phyloP scores from a whole-genome alignment of 208 protist species.

The Sergeia podlipaevii region DNA sequence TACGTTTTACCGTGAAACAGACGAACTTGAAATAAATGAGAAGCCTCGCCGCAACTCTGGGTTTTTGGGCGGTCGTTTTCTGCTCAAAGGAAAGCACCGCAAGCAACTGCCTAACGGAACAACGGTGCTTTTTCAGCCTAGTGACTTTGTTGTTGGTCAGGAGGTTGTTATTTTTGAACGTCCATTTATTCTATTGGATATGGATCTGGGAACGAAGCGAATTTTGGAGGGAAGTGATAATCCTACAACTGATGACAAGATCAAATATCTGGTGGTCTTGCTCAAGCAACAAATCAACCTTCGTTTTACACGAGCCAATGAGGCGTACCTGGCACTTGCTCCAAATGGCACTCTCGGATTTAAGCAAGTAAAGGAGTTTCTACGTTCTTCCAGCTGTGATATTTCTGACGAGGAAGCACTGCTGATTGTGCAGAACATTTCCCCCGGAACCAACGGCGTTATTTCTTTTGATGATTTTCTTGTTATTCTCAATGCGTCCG shows the following conservation, averaged over 20 bases:
- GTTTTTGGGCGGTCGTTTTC: constrained; percentile 87
- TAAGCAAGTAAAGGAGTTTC: constrained; percentile 75
- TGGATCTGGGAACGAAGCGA: constrained; percentile 62
- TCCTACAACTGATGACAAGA: constrained; percentile 43
- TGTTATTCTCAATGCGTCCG: constrained; percentile 53
- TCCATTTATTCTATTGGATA: constrained; percentile 66
- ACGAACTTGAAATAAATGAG: constrained; percentile 87
- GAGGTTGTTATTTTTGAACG: constrained; percentile 67
- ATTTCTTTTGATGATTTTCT: constrained; percentile 82
- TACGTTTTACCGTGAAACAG: constrained; percentile 85
- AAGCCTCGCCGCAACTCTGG: constrained; percentile 80
- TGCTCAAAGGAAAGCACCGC: constrained; percentile 69
- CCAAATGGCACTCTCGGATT: constrained; percentile 75
- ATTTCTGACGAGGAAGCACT: constrained; percentile 83
- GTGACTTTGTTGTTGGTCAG: constrained; percentile 77
- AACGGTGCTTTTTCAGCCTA: constrained; percentile 49
- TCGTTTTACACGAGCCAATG: constrained; percentile 66
- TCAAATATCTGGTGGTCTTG: constrained; percentile 67
- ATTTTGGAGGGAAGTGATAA: constrained; percentile 68
- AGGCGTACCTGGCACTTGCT: constrained; percentile 72
- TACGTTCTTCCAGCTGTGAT: constrained; percentile 76
- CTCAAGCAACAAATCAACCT: constrained; percentile 81
- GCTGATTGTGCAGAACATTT: constrained; percentile 72
- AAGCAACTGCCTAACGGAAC: constrained; percentile 65
- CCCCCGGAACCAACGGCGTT: constrained; percentile 49